Evolutionary conservation across 2,329 filamentous ascomycete species (phyloP), one percentile per base, ranked within the genome.

Genomic region (Calonectria honghensis): DNA sequence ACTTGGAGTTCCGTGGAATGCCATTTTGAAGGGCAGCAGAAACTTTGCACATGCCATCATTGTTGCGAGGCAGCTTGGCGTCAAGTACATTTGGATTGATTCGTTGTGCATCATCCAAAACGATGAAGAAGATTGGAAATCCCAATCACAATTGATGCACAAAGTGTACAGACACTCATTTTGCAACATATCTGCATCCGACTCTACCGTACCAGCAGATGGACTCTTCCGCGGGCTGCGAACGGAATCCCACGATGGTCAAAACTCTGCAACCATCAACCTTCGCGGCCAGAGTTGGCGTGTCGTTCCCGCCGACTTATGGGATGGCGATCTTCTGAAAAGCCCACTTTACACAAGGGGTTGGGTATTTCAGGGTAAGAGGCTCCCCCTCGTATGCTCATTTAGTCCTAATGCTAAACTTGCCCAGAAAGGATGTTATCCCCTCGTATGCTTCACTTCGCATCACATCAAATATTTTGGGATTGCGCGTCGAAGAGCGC

Each of bases 381-480:
- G 13, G 13, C 14, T 5, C 16, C 14, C 37, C 2, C 37, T 11
- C 7, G 2, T 3, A 4, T 6, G 16, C 14, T 5, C 6, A 3
- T 16, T 39, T 14, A 16, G 16, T 39, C 14, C 13, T 16, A 4
- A 16, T 4, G 14, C 37, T 39, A 39, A 39, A 39, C 3, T 16
- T 2, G 3, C 11, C 35, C 2, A 59, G 54, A 59, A 37, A 37
- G 54, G 31, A 59, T 59, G 54, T 4, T 59, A 14, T 59, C 54
- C 4, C 54, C 54, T 59, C 54, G 54, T 13, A 59, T 59, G 54
- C 32, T 59, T 11, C 54, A 59, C 32, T 59, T 59, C n/a, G 54
- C 54, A 4, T 59, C 54, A 6, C 54, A 37, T 39, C 54, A 59
- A 37, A 37, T 59, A 24, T 59, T 59, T 32, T 59, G 54, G 54